Conservation (phyloP, 768 basidiomycete genomes). For the Nidula microcarpa region DNA sequence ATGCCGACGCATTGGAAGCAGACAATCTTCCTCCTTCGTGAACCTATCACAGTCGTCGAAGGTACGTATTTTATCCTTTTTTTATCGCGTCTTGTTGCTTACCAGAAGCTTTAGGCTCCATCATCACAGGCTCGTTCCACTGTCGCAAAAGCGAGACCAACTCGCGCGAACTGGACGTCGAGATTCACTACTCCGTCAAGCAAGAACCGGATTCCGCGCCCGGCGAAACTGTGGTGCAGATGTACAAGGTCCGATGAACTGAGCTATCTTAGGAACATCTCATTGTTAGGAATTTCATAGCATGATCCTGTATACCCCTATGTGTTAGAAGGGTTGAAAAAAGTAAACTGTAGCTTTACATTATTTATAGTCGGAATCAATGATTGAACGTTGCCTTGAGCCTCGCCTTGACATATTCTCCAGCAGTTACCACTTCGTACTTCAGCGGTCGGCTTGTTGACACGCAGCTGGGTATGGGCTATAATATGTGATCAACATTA, state of each 20-base stretch:
- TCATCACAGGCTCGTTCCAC: conserved; percentile 76
- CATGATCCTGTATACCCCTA: neutral
- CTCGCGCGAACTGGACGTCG: conserved; percentile 85
- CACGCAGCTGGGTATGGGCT: conserved; percentile 51
- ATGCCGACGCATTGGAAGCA: conserved; percentile 97
- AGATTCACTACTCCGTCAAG: conserved; percentile 74
- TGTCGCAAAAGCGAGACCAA: conserved; percentile 79
- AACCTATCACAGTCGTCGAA: conserved; percentile 74
- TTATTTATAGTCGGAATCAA: conserved; percentile 1
- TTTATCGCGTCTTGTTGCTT: neutral
- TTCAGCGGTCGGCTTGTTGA: conserved; percentile 38
- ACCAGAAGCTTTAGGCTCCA: conserved; percentile 47
- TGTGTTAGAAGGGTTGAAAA: neutral
- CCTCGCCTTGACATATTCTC: conserved; percentile 78
- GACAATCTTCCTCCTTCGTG: conserved; percentile 80
- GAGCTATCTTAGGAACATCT: neutral
- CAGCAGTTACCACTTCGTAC: conserved; percentile 74
- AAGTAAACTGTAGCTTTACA: neutral
- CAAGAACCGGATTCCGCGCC: conserved; percentile 33
- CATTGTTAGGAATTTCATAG: neutral
- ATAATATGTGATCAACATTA: neutral
- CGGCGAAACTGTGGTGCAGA: conserved; percentile 58
- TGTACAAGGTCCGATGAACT: conserved; percentile 70
- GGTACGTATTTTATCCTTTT: conserved; percentile 39
- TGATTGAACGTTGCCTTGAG: conserved; percentile 65